These are phyloP conservation scores for Sclerotinia borealis DNA, from an alignment of 2,329 filamentous ascomycete species.

Conservation along the genomic window DNA sequence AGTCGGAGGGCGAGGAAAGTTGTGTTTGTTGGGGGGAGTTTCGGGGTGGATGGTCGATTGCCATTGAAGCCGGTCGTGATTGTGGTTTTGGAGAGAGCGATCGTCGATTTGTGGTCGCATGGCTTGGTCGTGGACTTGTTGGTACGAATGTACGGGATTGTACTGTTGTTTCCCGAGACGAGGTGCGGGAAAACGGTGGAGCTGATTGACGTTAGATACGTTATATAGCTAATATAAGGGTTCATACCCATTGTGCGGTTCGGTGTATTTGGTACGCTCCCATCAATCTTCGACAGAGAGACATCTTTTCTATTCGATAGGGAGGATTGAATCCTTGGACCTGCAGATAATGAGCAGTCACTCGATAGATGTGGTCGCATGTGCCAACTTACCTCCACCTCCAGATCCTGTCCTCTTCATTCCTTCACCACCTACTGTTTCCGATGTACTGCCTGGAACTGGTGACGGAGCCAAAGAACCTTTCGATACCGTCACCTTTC, in stretches of 20 bases:
- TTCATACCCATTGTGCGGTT: constrained; percentile 22
- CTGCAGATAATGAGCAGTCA: constrained; percentile 16
- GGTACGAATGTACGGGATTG: constrained; percentile 26
- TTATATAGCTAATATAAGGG: not conserved
- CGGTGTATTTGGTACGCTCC: constrained; percentile 20
- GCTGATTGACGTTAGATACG: constrained; percentile 21
- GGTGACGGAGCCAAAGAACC: constrained; percentile 52
- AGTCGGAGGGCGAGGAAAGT: constrained; percentile 23
- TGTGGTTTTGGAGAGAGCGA: constrained; percentile 26
- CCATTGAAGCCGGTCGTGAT: constrained; percentile 17
- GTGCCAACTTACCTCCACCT: constrained; percentile 29
- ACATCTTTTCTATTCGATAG: constrained; percentile 29
- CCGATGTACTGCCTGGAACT: constrained; percentile 44
- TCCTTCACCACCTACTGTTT: constrained; percentile 37
- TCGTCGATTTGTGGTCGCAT: constrained; percentile 22
- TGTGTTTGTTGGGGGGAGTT: constrained; percentile 17
- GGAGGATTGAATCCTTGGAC: constrained; percentile 27
- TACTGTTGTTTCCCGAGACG: constrained; percentile 29
- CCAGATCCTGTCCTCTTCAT: constrained; percentile 48
- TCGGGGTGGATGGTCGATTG: constrained; percentile 9
- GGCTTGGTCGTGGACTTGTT: constrained; percentile 26
- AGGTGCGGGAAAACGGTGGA: constrained; percentile 30
- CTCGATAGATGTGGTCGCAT: constrained; percentile 15
- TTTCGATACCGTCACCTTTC: constrained; percentile 59
- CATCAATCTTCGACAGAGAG: constrained; percentile 23